Evolutionary conservation across 805 yeast genomes (phyloP), one percentile per base, ranked within the genome.

Genomic region (Candida pseudofarinosa): DNA sequence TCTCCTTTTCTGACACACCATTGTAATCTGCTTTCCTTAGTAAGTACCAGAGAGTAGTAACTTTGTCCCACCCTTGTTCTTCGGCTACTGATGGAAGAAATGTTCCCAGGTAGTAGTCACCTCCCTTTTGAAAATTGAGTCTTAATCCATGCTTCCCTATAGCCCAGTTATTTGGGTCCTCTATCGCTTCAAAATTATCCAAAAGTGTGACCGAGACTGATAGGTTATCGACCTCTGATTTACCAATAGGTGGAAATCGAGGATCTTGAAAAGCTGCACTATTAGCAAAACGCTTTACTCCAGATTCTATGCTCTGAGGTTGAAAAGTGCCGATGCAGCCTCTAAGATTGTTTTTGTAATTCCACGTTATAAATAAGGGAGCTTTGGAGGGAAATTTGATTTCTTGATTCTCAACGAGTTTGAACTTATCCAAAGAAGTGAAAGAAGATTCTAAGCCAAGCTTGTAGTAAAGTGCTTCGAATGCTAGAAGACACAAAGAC

Each of bases 251-350:
- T 1, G 70, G 53, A 58, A 93, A 93, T 37, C 99, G 65, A 1
- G 82, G 59, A 54, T 93, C 99, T 40, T 86, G 79, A 5, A 88
- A 63, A 0, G 96, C 96, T 2, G 79, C 65, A 15, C 62, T 55
- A 14, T 83, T 41, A 0, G 96, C 73, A 56, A 82, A 91, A 32
- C 72, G 70, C 17, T 66, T 59, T 3, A 89, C 73, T 0, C 93
- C 96, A 1, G 55, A 39, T 14, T 74, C 80, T 2, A 86, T 51
- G 0, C 74, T 70, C 43, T 75, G 59, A 13, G 76, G 64, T 15
- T 72, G 67, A 59, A 93, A 93, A 0, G 96, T 90, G 1, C 99
- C 99, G 42, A 91, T 93, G 57, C 99, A 91, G 0, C 99, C 99
- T 35, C 98, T 70, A 38, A 91, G 67, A 12, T 67, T 63, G 19